These are phyloP conservation scores for Drosera capensis DNA, from an alignment of 148 eudicot species.

Conservation along the genomic window DNA sequence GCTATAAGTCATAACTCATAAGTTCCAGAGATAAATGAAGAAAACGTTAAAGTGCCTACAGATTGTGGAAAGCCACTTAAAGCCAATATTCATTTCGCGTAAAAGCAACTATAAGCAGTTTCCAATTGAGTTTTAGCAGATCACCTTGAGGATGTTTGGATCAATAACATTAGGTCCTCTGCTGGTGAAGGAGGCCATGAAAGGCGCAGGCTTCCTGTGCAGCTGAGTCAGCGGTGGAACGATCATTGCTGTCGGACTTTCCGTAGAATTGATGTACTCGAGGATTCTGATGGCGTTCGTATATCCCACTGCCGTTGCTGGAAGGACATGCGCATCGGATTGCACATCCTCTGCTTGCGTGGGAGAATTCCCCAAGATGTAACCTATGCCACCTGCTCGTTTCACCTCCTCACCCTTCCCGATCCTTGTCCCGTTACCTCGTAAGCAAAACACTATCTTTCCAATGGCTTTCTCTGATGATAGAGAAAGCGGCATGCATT, in stretches of 20 bases:
- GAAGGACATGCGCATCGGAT: constrained; percentile 61
- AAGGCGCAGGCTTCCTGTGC: constrained; percentile 44
- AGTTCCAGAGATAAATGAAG: not conserved
- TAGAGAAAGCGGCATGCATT: constrained; percentile 61
- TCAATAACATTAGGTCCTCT: constrained; percentile 51
- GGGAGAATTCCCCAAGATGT: constrained; percentile 35
- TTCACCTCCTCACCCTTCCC: constrained; percentile 68
- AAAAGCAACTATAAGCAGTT: too few species aligned
- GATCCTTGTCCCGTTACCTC: constrained; percentile 57
- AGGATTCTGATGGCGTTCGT: constrained; percentile 24
- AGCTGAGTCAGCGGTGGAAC: constrained; percentile 30
- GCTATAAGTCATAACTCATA: too few species aligned
- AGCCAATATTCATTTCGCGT: too few species aligned
- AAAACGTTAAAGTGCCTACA: too few species aligned
- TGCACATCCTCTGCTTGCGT: constrained; percentile 27
- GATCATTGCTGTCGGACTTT: constrained; percentile 39
- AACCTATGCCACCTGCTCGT: constrained; percentile 68
- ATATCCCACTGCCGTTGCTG: constrained; percentile 56
- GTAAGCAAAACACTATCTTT: constrained; percentile 60
- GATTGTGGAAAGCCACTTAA: too few species aligned
- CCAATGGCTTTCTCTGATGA: constrained; percentile 44
- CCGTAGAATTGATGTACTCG: constrained; percentile 41
- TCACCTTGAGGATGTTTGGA: constrained; percentile 63
- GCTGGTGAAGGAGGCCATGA: constrained; percentile 64
- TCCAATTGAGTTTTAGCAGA: not conserved